Base-by-base conservation (phyloP, 2,329 filamentous ascomycete genomes). In the Fusarium proliferatum region DNA sequence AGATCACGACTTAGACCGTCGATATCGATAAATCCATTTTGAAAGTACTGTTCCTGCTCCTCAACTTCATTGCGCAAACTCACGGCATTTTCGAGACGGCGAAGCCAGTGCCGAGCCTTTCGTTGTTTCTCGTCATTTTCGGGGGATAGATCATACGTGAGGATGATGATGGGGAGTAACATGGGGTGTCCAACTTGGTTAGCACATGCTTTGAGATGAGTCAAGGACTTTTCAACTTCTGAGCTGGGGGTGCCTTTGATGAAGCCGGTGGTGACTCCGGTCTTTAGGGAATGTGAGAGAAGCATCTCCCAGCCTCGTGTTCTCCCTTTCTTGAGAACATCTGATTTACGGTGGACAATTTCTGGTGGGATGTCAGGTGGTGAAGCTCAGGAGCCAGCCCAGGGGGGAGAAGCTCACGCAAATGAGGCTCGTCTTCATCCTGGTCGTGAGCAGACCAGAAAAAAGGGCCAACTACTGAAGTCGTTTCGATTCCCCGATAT, bases 221-320 rank as follows among this genome's bases (percentile, higher is more conserved):
- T 72, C 64, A 91, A 83, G 52, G 85, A 84, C 39, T 81, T 79
- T 52, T 84, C 81, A 45, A 91, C 84, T 75, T 90, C 86, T 36
- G 88, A 89, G 61, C 85, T 87, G 38, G 85, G 80, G 5, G 90
- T 91, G 65, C 89, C 89, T 82, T 91, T 91, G 76, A 88, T 85
- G 79, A 86, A 91, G 61, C 89, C 90, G 5, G 87, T 88, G 3
- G 89, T 91, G 71, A 90, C 85, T 72, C 83, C 82, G 5, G 85
- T 87, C 17, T 80, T 82, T 80, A 91, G 87, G 52, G 84, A 86
- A 79, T 91, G 84, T 6, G 88, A 90, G 42, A 91, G 85, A 84
- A 90, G 89, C 62, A 91, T 84, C 81, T 91, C 90, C 88, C 89
- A 91, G 49, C 90, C 90, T 62, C 90, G 87, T 21, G 89, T 91